Evolutionary conservation across 2,329 filamentous ascomycete genomes (phyloP).

Genomic region (Penicillium griseofulvum): DNA sequence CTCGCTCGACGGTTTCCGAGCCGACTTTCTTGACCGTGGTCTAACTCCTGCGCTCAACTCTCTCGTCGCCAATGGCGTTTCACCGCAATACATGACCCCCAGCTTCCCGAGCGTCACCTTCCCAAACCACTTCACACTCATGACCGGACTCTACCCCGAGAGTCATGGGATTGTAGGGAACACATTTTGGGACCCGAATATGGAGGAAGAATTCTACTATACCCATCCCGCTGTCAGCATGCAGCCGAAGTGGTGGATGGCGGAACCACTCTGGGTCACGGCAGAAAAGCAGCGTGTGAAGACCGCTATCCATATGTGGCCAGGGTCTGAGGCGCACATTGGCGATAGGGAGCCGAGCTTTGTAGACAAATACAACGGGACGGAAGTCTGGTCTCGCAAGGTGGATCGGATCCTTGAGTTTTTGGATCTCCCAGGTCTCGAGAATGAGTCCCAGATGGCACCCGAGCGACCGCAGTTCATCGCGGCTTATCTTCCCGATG

Average conservation of each 20-base stretch:
- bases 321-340: slow-evolving; percentile 87
- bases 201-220: slow-evolving; percentile 81
- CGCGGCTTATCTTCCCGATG: slow-evolving; percentile 89
- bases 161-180: slow-evolving; percentile 92
- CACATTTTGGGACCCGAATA: slow-evolving; percentile 81
- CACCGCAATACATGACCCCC: slow-evolving; percentile 86
- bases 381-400: slow-evolving; percentile 72
- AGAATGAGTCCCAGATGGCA: slow-evolving; percentile 52
- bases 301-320: slow-evolving; percentile 96
- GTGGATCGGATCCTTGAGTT: slow-evolving; percentile 76
- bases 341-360: slow-evolving; percentile 71
- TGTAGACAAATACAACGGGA: slow-evolving; percentile 79
- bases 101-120: slow-evolving; percentile 97
- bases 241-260: slow-evolving; percentile 89
- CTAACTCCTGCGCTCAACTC: slow-evolving; percentile 78
- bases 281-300: slow-evolving; percentile 78
- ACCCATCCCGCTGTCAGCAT: slow-evolving; percentile 73
- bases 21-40: slow-evolving; percentile 81
- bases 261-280: slow-evolving; percentile 90
- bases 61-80: slow-evolving; percentile 79
- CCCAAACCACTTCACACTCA: slow-evolving; percentile 91
- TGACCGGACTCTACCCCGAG: slow-evolving; percentile 89
- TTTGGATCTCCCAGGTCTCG: slow-evolving; percentile 75
- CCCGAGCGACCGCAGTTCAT: slow-evolving; percentile 81
- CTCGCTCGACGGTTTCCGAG: slow-evolving; percentile 92